A percentile compares a stretch with the other conserved stretches of the same genome.
These are phyloP conservation scores for Hypoxylon sp. DNA, from an alignment of 2,329 filamentous ascomycete genomes.

Conservation along the genomic window DNA sequence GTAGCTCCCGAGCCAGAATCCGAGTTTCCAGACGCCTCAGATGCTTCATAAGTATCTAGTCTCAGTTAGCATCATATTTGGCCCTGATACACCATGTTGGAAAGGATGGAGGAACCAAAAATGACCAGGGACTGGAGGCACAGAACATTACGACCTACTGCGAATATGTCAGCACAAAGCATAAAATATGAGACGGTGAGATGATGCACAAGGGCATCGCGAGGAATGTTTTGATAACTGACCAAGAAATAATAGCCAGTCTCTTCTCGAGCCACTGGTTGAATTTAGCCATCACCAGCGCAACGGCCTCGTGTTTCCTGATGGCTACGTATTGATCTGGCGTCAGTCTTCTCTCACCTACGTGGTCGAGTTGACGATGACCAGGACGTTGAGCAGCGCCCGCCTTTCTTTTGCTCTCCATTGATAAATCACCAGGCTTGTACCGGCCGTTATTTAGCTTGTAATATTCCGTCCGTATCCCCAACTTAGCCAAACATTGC, in stretches of 20 bases:
- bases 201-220: background rate
- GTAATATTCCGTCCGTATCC: slow-evolving; percentile 32
- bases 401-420: slow-evolving; percentile 40
- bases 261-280: slow-evolving; percentile 44
- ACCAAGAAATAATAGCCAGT: slow-evolving; percentile 41
- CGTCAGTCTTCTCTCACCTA: slow-evolving; percentile 33
- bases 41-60: slow-evolving; percentile 39
- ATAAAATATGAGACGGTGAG: background rate
- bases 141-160: slow-evolving; percentile 19
- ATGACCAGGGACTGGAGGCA: background rate
- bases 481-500: slow-evolving; percentile 34
- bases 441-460: slow-evolving; percentile 31
- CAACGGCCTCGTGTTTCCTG: slow-evolving; percentile 40
- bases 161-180: slow-evolving; percentile 8
- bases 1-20: slow-evolving; percentile 1
- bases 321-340: slow-evolving; percentile 43
- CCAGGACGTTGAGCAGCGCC: slow-evolving; percentile 38
- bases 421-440: slow-evolving; percentile 33
- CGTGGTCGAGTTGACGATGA: slow-evolving; percentile 36
- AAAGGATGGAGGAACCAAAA: background rate
- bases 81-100: background rate
- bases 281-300: slow-evolving; percentile 41
- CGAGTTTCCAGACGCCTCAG: slow-evolving; percentile 36
- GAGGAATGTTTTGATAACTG: slow-evolving; percentile 5
- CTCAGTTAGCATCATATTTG: slow-evolving; percentile 3